Conservation (phyloP, 1,284 basidiomycete species). For the Takashimella tepidaria region DNA sequence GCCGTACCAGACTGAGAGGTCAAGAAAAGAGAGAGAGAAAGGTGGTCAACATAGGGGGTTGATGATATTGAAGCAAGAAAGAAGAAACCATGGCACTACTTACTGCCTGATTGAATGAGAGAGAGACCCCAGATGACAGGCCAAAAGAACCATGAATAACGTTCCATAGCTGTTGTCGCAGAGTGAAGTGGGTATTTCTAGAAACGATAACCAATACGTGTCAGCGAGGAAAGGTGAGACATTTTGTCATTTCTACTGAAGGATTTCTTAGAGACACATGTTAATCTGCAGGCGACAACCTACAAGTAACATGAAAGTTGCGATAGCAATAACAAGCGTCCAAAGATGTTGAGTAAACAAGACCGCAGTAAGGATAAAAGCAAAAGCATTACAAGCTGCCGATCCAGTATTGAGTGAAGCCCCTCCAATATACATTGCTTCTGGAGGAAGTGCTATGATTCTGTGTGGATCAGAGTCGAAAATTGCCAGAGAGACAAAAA, state of each 20-base stretch:
- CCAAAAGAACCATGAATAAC: constrained; percentile 24
- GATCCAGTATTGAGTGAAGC: constrained; percentile 18
- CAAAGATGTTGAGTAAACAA: constrained; percentile 43
- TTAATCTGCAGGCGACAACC: constrained; percentile 5
- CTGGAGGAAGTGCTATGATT: constrained; percentile 24
- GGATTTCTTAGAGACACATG: too few species aligned
- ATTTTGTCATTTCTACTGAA: neutral
- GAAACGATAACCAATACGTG: neutral
- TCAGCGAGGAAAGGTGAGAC: neutral
- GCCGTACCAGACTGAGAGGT: constrained; percentile 38
- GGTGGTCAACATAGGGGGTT: neutral
- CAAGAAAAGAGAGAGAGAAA: too few species aligned
- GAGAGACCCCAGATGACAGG: constrained; percentile 31
- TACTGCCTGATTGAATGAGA: constrained; percentile 33
- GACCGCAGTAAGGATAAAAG: constrained; percentile 31
- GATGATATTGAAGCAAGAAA: neutral
- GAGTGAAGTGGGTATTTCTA: constrained; percentile 41
- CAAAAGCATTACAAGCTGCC: constrained; percentile 25
- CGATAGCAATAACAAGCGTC: constrained; percentile 37
- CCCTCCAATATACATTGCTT: constrained; percentile 23
- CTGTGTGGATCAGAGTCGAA: too few species aligned
- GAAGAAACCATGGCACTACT: constrained; percentile 7
- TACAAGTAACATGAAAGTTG: constrained; percentile 40
- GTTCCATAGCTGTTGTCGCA: constrained; percentile 29
- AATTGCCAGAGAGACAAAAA: too few species aligned